Base-by-base conservation (phyloP, 2,329 filamentous ascomycete genomes). In the Calycina herbarum region DNA sequence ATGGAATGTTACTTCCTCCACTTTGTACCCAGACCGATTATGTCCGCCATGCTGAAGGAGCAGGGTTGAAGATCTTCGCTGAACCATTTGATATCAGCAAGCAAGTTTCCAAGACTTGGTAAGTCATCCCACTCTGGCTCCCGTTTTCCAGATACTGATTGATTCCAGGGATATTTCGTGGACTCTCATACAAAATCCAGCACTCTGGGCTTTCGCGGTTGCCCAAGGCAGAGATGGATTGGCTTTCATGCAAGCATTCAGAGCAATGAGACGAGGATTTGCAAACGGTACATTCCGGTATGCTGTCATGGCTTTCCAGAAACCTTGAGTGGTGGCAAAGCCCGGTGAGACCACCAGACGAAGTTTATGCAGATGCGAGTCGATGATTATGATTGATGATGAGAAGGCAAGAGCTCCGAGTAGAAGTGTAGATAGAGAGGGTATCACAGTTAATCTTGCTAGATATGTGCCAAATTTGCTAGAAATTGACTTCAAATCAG, bases 51-150 rank as follows among this genome's bases (percentile, higher is more conserved):
- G 85, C 85, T 15, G 77, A 79, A 33, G 73, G 74, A 0, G 84
- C 82, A 3, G 83, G 84, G 1, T 77, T 87, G 42, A 73, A 76
- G 10, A 74, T 82, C 3, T 75, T 80, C 4, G 77, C 78, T 1
- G 78, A 74, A 33, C 83, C 85, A 4, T 81, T 84, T 66, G 84
- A 87, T 67, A 87, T 87, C 64, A 86, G 84, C 71, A 77, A 80
- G 61, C 79, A 86, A 54, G 85, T 88, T 17, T 82, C 82, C 64
- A 84, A 84, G 75, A 88, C 85, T 20, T 88, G 85, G 85, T 87
- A 73, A 72, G 80, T 48, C 8, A 61, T 35, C 6, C 15, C 5
- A n/a, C 45, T 5, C 31, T 35, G 5, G 4, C 5, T 33, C 31
- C 8, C 13, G 11, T 24, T 56, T 15, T 59, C n/a, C 1, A 29